Evolutionary conservation across 768 basidiomycete genomes (phyloP), one percentile per base, ranked within the genome.

Genomic region (Dacryopinax primogenitus): DNA sequence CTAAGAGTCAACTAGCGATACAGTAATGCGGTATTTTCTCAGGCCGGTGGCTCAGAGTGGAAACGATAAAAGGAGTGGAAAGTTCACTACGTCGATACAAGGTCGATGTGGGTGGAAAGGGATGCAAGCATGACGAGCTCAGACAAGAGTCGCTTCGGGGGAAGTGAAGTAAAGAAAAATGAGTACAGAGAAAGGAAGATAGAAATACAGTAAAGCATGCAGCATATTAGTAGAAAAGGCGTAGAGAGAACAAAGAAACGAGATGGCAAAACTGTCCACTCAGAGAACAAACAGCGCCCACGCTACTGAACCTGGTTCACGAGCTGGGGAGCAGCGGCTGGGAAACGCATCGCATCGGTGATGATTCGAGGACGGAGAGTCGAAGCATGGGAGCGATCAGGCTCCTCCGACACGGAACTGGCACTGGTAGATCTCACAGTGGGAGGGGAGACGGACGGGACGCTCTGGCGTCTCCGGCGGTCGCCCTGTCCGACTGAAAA

Each of bases 1-100:
- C 51, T 58, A 58, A 11, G n/a, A 39, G 51, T 58, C 51, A 30
- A 58, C 51, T 58, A 58, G 26, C 51, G 51, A 58, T 58, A 58
- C 51, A 58, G n/a, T 11, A 15, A 58, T 58, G 51, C 51, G 51
- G 51, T 58, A 58, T 58, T 58, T 58, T 58, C 51, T 23, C 51
- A 30, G 26, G 45, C n/a, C 9, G 51, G 30, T 15, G 51, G 21
- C 26, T 13, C 26, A 58, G 51, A 58, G 51, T 2, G 6, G 9
- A 21, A 13, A 30, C 4, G 30, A 32, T 7, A 21, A 21, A 30
- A 13, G 51, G 51, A 30, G 13, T 11, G 37, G 37, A n/a, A n/a
- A 39, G 18, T 13, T 58, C 32, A 58, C 51, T 58, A 58, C 18
- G 51, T 58, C 51, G 30, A 58, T 58, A 58, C 51, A 58, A 30